A percentile compares a stretch with the other conserved stretches of the same genome.
Conservation (phyloP, 345 rosid genomes). For the Ceriops tagal region DNA sequence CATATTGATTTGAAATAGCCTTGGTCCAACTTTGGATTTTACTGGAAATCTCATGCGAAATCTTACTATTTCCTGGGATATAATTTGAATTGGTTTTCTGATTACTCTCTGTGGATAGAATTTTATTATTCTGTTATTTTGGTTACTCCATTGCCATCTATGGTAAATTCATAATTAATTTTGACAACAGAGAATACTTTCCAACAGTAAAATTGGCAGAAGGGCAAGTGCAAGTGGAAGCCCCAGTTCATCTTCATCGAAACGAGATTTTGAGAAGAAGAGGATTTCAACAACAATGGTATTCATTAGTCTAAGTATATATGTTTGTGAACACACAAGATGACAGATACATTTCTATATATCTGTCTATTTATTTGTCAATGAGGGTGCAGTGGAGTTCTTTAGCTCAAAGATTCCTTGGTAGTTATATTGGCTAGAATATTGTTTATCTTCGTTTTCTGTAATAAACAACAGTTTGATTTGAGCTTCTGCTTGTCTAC, state of each 20-base stretch:
- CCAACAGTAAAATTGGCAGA: slow-evolving; percentile 46
- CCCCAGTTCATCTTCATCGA: slow-evolving; percentile 42
- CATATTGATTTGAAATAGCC: too few relatives aligned
- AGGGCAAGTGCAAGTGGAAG: slow-evolving; percentile 44
- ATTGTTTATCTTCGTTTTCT: neutral
- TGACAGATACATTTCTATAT: too few relatives aligned
- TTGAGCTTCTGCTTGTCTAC: neutral
- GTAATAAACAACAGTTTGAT: neutral
- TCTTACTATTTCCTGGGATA: too few relatives aligned
- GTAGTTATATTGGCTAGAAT: too few relatives aligned
- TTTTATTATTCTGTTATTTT: neutral
- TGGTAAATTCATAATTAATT: neutral
- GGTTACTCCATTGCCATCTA: neutral
- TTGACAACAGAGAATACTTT: slow-evolving; percentile 38
- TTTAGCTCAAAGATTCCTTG: too few relatives aligned
- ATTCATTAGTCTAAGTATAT: neutral
- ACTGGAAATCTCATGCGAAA: too few relatives aligned
- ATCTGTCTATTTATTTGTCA: too few relatives aligned
- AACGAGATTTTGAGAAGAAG: slow-evolving; percentile 59
- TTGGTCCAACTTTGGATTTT: too few relatives aligned
- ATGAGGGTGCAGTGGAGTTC: too few relatives aligned
- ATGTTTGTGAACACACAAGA: too few relatives aligned
- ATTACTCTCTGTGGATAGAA: neutral
- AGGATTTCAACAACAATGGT: slow-evolving; percentile 48
- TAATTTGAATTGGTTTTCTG: neutral